Evolutionary conservation across 441 rosid genomes (phyloP), one percentile per base, ranked within the genome.

Genomic region (Eugenia klotzschiana): DNA sequence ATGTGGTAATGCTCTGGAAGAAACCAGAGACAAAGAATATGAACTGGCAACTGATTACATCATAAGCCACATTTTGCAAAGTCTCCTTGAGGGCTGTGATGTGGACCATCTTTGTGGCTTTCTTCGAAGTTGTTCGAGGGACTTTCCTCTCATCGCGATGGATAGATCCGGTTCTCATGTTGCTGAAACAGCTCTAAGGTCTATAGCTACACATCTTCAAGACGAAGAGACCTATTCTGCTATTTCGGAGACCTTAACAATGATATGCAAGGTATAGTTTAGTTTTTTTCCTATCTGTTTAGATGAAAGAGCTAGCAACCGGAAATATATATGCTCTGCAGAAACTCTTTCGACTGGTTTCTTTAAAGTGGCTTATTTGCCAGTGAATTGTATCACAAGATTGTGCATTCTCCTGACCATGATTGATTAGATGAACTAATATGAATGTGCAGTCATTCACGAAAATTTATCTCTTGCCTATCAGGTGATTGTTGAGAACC

Each of bases 161-260:
- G 98, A 95, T 88, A 93, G 93, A 53, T 94, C 98, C 51, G 98
- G 98, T 83, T 97, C 99, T 80, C 98, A 97, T 92, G 98, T 94
- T 80, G 95, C 94, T 2, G 98, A 97, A 90, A 89, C 98, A 72
- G 97, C 98, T 85, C 94, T 97, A 72, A 95, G 93, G 93, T 93
- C 97, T 60, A 87, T 97, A 88, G 90, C 91, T 53, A 54, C 82
- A 49, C 98, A 92, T 89, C 92, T 97, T 85, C 91, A 95, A 64
- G 96, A 94, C 22, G 85, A 91, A 58, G 97, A 93, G 33, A 85
- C 91, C 11, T 90, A 87, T 89, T 84, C 91, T 83, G 84, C 87
- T 86, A 85, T 95, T 85, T 94, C 92, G 92, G 98, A 93, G 72
- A 91, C 95, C 60, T 86, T 95, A 84, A 86, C 53, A 84, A 58